Percentiles rank a stretch among this genome's conserved stretches.
phyloP scores from a whole-genome alignment of 441 rosid genomes.

The Populus tomentosa region DNA sequence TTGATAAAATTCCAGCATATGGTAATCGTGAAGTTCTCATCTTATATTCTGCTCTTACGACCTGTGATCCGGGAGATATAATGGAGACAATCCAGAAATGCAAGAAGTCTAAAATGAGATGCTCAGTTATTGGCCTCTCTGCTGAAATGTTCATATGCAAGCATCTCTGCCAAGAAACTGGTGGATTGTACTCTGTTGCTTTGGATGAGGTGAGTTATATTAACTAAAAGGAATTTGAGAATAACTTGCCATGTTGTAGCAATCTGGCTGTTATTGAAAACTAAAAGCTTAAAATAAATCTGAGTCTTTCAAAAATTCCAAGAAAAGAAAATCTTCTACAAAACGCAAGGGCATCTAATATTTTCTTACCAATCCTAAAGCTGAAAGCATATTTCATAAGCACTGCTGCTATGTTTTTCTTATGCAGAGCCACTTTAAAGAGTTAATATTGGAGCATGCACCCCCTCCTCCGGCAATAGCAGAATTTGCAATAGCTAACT shows the following conservation, averaged over 20 bases:
- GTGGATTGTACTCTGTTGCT: conserved; percentile 75
- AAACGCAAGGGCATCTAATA: background rate
- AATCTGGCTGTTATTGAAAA: background rate
- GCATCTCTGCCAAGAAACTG: conserved; percentile 89
- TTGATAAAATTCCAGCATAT: conserved; percentile 60
- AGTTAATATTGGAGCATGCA: conserved; percentile 81
- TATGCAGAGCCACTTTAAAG: conserved; percentile 74
- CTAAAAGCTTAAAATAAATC: background rate
- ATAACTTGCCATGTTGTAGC: background rate
- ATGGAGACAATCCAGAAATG: conserved; percentile 76
- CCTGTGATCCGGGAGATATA: conserved; percentile 91
- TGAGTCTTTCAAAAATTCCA: background rate
- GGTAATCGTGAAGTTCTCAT: conserved; percentile 72
- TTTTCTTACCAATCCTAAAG: background rate
- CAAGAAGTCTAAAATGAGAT: conserved; percentile 76
- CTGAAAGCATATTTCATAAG: background rate
- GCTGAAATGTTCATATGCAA: conserved; percentile 90
- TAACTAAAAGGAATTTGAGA: background rate
- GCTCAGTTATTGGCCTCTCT: conserved; percentile 87
- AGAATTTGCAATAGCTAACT: conserved; percentile 79
- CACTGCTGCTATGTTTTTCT: conserved; percentile 4
- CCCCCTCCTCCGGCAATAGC: conserved; percentile 98
- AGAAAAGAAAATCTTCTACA: background rate
- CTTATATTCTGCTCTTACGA: conserved; percentile 68
- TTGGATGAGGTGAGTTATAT: conserved; percentile 67